phyloP scores from a whole-genome alignment of 352 stramenopile genomes.

The Phytophthora europaea region DNA sequence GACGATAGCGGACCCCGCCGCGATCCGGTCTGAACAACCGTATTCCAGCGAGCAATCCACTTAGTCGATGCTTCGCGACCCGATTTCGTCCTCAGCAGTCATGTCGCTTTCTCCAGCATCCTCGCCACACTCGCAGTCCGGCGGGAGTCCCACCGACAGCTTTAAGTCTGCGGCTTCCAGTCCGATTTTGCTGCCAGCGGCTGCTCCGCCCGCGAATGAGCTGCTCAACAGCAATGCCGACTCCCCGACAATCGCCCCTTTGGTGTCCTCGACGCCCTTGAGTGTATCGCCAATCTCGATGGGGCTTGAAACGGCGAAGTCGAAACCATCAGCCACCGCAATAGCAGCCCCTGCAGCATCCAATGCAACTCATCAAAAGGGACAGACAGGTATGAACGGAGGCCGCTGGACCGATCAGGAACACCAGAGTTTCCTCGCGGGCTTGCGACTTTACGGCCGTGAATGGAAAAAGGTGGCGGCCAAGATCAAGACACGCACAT shows the following conservation, averaged over 20 bases:
- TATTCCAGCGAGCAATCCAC: conserved; percentile 18
- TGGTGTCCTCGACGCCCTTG: conserved; percentile 34
- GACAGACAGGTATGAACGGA: conserved; percentile 81
- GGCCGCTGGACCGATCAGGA: conserved; percentile 96
- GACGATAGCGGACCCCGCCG: conserved; percentile 5
- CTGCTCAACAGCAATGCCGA: conserved; percentile 29
- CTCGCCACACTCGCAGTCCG: conserved; percentile 14
- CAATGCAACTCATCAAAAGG: conserved; percentile 60
- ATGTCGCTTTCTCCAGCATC: conserved; percentile 34
- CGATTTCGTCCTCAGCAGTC: conserved; percentile 29
- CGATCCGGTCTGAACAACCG: conserved; percentile 8
- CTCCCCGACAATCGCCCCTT: conserved; percentile 41
- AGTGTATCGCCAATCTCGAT: conserved; percentile 33
- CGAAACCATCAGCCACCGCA: conserved; percentile 18
- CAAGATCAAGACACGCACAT: conserved; percentile 91
- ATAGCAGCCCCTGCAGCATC: conserved; percentile 19
- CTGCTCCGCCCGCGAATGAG: conserved; percentile 16
- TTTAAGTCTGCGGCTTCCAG: conserved; percentile 10
- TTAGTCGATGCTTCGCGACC: conserved; percentile 38
- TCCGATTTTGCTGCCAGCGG: conserved; percentile 23
- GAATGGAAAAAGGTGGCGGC: conserved; percentile 98
- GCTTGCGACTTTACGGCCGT: conserved; percentile 94
- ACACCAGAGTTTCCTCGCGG: conserved; percentile 96
- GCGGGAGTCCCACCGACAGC: conserved; percentile 18
- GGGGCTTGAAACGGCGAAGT: conserved; percentile 30